phyloP scores from a whole-genome alignment of 345 rosid species.

The Syzygium oleosum region DNA sequence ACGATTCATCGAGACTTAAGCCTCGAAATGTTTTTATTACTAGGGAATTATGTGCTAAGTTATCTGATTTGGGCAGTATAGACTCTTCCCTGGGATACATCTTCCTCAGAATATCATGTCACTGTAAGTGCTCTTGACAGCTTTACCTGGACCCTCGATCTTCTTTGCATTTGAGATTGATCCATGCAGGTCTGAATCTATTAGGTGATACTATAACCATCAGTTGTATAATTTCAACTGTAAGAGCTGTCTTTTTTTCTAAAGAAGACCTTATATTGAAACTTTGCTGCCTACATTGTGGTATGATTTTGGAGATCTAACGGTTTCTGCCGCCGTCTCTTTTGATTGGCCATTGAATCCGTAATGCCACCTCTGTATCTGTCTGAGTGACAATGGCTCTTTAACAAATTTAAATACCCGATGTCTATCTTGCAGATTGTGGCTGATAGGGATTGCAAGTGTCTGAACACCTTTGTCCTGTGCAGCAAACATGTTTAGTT shows the following conservation, averaged over 20 bases:
- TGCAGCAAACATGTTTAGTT: constrained; percentile 80
- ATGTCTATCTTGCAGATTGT: constrained; percentile 42
- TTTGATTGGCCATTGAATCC: neutral
- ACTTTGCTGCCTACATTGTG: neutral
- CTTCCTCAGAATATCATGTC: constrained; percentile 69
- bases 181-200: neutral
- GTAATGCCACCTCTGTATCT: neutral
- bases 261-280: neutral
- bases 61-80: constrained; percentile 97
- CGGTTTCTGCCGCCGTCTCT: neutral
- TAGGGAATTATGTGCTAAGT: constrained; percentile 71
- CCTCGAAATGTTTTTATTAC: constrained; percentile 88
- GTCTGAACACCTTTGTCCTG: constrained; percentile 79
- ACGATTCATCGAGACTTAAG: constrained; percentile 81
- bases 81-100: constrained; percentile 56
- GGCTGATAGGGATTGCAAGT: constrained; percentile 99
- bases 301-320: neutral
- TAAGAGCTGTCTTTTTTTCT: neutral
- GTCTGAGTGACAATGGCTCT: neutral
- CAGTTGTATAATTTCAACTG: neutral
- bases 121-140: constrained; percentile 29
- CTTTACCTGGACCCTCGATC: neutral
- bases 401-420: neutral
- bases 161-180: neutral
- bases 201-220: neutral